Conservation (phyloP, 1,284 basidiomycete species). For the Vanrija humicola region DNA sequence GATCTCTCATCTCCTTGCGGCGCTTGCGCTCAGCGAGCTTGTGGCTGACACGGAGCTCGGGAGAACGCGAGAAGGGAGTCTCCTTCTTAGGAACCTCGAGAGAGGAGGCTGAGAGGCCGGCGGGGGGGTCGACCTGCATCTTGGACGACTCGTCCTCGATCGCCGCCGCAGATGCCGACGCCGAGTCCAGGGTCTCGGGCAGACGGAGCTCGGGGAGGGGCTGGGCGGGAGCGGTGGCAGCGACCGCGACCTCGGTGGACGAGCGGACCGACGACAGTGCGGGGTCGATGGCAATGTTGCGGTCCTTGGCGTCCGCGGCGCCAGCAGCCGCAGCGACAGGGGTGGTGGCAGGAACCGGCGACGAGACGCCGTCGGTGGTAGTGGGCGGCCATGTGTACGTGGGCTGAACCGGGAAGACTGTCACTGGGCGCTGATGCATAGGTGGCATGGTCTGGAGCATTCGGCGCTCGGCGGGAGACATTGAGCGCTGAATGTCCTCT, state of each 20-base stretch:
- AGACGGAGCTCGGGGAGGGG: constrained; percentile 9
- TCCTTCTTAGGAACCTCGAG: constrained; percentile 41
- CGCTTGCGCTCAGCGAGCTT: constrained; percentile 91
- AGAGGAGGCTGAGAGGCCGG: constrained; percentile 10
- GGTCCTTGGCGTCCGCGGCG: constrained; percentile 8
- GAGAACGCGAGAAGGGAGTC: constrained; percentile 87
- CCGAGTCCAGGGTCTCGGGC: constrained; percentile 5
- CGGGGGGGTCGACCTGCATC: neutral
- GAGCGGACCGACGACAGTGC: constrained; percentile 32
- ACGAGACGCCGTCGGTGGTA: constrained; percentile 1
- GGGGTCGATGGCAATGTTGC: constrained; percentile 27
- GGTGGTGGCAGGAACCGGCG: no score
- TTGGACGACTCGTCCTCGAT: neutral
- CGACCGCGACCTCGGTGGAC: neutral
- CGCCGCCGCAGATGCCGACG: neutral
- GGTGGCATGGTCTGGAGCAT: constrained; percentile 16
- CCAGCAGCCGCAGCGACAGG: no score
- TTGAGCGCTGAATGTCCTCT: constrained; percentile 1
- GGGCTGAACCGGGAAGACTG: constrained; percentile 27
- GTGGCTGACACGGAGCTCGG: constrained; percentile 86
- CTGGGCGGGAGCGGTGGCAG: constrained; percentile 3
- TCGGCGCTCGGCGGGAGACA: constrained; percentile 18
- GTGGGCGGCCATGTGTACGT: constrained; percentile 13
- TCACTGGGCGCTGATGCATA: constrained; percentile 11
- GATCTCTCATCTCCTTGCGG: constrained; percentile 94